A percentile compares a stretch with the other conserved stretches of the same genome.
These are phyloP conservation scores for Eucalyptus curtisii DNA, from an alignment of 345 rosid species.

Conservation along the genomic window DNA sequence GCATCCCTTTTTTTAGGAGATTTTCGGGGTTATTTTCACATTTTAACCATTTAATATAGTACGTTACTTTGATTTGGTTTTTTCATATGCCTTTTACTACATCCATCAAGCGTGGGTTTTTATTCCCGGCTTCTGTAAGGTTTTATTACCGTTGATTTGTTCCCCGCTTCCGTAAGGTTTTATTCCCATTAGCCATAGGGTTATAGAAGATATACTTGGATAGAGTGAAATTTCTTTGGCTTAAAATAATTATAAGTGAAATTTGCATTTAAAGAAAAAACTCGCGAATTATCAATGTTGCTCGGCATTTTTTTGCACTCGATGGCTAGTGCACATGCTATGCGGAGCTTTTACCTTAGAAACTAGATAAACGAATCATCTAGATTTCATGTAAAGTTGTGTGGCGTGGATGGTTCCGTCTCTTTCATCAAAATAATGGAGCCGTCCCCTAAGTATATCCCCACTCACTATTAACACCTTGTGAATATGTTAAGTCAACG, in stretches of 20 bases:
- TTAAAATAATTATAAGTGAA: too few relatives aligned
- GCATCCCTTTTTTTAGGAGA: neutral
- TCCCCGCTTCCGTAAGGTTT: too few relatives aligned
- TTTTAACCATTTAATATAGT: neutral
- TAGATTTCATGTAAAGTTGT: neutral
- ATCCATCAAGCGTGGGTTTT: too few relatives aligned
- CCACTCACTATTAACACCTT: neutral
- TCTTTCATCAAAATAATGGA: neutral
- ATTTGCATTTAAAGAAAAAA: too few relatives aligned
- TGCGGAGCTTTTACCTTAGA: neutral
- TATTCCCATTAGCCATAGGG: too few relatives aligned
- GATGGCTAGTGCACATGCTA: neutral
- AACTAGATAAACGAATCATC: neutral
- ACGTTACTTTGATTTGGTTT: too few relatives aligned
- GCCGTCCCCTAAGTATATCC: neutral
- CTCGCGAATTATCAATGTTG: neutral
- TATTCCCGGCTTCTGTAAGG: too few relatives aligned
- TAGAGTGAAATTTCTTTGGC: neutral
- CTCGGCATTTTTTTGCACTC: neutral
- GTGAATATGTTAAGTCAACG: neutral
- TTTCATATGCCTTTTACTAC: too few relatives aligned
- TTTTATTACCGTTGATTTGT: too few relatives aligned
- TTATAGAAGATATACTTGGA: fast-evolving
- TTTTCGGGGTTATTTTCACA: neutral
- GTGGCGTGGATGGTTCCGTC: neutral